Percentiles rank a stretch among this genome's conserved stretches.
These are phyloP conservation scores for Entomophthora muscae DNA, from an alignment of 371 early-diverging fungal genomes.

Conservation along the genomic window DNA sequence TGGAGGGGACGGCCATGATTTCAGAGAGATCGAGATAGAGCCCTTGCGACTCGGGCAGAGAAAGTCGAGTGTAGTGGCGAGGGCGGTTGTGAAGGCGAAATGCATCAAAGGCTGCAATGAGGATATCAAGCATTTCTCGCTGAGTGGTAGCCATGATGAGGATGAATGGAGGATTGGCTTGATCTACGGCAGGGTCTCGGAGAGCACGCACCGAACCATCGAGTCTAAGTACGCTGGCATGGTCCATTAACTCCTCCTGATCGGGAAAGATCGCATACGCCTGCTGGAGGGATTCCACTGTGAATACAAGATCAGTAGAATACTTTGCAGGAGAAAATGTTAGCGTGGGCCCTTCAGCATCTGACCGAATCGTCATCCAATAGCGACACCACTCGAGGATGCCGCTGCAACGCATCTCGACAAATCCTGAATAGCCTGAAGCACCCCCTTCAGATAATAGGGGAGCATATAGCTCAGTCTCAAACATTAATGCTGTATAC, in stretches of 20 bases:
- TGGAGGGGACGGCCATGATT: background rate
- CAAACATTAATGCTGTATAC: conserved; percentile 15
- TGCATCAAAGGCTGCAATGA: conserved; percentile 22
- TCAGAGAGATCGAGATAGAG: conserved; percentile 7
- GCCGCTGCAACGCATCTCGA: conserved; percentile 33
- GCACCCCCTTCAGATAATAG: conserved; percentile 7
- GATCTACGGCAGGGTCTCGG: background rate
- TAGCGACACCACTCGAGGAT: conserved; percentile 38
- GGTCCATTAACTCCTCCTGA: conserved; percentile 22
- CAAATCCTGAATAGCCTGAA: conserved; percentile 15
- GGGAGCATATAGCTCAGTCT: conserved; percentile 10
- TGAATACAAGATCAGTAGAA: conserved; percentile 26
- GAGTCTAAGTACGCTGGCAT: conserved; percentile 23
- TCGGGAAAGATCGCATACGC: conserved; percentile 60
- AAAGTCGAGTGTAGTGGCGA: background rate
- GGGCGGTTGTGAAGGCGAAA: conserved; percentile 29
- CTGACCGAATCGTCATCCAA: conserved; percentile 34
- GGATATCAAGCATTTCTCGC: conserved; percentile 21
- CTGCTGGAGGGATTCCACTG: conserved; percentile 29
- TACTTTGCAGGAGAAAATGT: conserved; percentile 31
- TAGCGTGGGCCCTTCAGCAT: conserved; percentile 24
- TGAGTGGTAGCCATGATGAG: conserved; percentile 23
- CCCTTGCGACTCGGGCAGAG: background rate
- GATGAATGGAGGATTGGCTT: conserved; percentile 14
- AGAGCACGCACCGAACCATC: conserved; percentile 15